Conservation (phyloP, 305 asterid genomes). For the Solanum hybrid region DNA sequence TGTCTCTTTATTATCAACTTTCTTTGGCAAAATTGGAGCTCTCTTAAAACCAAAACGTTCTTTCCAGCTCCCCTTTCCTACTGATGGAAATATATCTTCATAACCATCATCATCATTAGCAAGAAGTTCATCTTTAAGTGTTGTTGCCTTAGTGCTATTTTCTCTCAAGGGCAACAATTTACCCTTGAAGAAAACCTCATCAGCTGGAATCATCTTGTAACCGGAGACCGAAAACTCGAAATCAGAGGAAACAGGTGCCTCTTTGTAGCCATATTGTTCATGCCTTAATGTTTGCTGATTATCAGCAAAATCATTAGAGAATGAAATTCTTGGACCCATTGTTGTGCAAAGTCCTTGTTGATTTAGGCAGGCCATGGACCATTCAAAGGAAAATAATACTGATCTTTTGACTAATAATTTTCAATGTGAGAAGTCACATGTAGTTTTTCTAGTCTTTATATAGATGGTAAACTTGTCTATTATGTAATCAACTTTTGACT, state of each 20-base stretch:
- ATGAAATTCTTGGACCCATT: constrained; percentile 77
- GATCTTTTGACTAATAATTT: neutral
- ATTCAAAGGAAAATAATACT: neutral
- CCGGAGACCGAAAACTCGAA: constrained; percentile 53
- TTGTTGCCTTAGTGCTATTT: constrained; percentile 28
- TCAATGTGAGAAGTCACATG: constrained; percentile 5
- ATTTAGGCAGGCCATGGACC: constrained; percentile 67
- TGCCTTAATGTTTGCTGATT: constrained; percentile 40
- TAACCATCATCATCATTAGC: constrained; percentile 29
- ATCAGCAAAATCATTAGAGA: constrained; percentile 74
- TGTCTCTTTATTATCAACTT: constrained; percentile 20
- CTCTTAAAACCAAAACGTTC: constrained; percentile 60
- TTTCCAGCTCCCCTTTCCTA: constrained; percentile 53
- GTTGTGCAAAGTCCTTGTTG: constrained; percentile 36
- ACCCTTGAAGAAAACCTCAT: constrained; percentile 68
- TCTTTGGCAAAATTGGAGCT: constrained; percentile 34
- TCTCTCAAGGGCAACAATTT: constrained; percentile 50
- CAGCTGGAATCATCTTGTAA: constrained; percentile 56
- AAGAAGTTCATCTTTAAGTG: constrained; percentile 75
- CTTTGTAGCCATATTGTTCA: constrained; percentile 49
- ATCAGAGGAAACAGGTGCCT: constrained; percentile 84
- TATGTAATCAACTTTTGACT: neutral
- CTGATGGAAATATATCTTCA: constrained; percentile 18
- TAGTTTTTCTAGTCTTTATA: constrained; percentile 6
- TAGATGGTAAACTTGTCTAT: neutral